Percentiles rank a stretch among this genome's conserved stretches.
These are phyloP conservation scores for Scheffersomyces ergatensis DNA, from an alignment of 805 yeast genomes.

Conservation along the genomic window DNA sequence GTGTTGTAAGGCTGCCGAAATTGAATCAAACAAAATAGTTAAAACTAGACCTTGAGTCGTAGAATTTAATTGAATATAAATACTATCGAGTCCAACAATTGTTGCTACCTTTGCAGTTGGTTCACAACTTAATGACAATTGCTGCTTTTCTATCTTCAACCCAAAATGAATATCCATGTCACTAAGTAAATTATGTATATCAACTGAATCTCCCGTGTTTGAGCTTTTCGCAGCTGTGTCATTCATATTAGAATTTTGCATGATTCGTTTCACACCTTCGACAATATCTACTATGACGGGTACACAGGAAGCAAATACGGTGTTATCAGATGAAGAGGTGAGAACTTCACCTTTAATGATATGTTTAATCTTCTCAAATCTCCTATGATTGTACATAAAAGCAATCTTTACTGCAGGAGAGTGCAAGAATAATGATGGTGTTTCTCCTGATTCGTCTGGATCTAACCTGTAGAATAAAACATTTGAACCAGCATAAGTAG, in stretches of 20 bases:
- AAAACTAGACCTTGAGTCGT: slow-evolving; percentile 41
- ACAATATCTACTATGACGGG: slow-evolving; percentile 69
- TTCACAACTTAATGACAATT: slow-evolving; percentile 78
- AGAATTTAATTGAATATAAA: slow-evolving; percentile 57
- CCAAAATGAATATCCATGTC: slow-evolving; percentile 63
- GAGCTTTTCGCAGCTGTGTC: neutral
- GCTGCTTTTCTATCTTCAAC: slow-evolving; percentile 68
- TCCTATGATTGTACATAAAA: slow-evolving; percentile 48
- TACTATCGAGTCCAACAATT: slow-evolving; percentile 67
- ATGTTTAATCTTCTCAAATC: slow-evolving; percentile 39
- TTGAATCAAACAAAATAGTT: slow-evolving; percentile 48
- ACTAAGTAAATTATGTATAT: slow-evolving; percentile 23
- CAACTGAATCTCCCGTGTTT: neutral
- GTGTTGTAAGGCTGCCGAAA: slow-evolving; percentile 79
- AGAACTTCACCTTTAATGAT: slow-evolving; percentile 49
- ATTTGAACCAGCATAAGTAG: slow-evolving; percentile 69
- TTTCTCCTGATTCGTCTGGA: slow-evolving; percentile 29
- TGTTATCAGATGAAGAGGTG: slow-evolving; percentile 71
- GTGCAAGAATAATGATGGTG: slow-evolving; percentile 57
- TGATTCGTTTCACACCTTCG: slow-evolving; percentile 46
- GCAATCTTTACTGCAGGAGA: slow-evolving; percentile 73
- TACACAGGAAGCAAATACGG: slow-evolving; percentile 68
- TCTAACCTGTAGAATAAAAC: slow-evolving; percentile 47
- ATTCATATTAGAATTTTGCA: slow-evolving; percentile 25
- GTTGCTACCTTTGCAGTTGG: slow-evolving; percentile 94